Conservation (phyloP, 306 rosid genomes). For the Malus sieversii region DNA sequence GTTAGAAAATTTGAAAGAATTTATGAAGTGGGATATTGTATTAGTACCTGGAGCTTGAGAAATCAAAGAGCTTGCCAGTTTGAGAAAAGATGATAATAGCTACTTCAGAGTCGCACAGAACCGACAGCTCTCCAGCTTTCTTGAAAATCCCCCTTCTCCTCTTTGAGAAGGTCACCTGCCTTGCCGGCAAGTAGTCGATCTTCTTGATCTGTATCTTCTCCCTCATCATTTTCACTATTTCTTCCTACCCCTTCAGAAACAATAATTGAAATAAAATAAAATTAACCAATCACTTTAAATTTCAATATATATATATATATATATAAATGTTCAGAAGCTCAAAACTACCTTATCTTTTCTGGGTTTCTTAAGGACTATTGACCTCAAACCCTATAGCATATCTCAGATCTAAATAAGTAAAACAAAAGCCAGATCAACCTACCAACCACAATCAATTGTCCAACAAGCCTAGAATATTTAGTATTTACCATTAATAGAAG, state of each 20-base stretch:
- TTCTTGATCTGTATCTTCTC: conserved; percentile 35
- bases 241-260: not conserved
- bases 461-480: not conserved
- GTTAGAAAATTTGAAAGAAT: not conserved
- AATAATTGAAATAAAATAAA: not conserved
- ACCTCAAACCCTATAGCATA: not conserved
- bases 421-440: not conserved
- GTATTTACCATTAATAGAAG: not conserved
- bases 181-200: conserved; percentile 38
- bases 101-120: conserved; percentile 39
- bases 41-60: conserved; percentile 28
- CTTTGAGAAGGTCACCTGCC: conserved; percentile 49
- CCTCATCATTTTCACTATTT: not conserved
- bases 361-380: not conserved
- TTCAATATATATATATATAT: not conserved
- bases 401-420: not conserved
- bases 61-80: conserved; percentile 40
- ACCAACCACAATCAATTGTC: not conserved
- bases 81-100: conserved; percentile 35
- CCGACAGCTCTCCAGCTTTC: conserved; percentile 43
- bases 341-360: not conserved
- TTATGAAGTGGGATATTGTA: not conserved
- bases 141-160: conserved; percentile 40
- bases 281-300: not conserved
- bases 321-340: not conserved